These are phyloP conservation scores for Vittaforma corneae DNA, from an alignment of 371 early-diverging fungal species.

Conservation along the genomic window DNA sequence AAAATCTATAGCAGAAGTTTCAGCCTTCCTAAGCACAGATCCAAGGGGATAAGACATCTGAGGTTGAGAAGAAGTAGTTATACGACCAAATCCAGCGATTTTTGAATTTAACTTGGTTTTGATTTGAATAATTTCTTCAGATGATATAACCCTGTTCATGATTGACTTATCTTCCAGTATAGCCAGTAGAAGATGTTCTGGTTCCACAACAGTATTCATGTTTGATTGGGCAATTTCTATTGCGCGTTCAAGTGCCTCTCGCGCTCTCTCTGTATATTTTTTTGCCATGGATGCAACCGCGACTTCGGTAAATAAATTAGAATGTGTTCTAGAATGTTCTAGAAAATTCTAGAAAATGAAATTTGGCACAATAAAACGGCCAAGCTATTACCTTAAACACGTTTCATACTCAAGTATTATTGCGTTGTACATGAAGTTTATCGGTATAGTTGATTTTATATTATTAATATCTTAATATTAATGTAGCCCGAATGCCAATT, in stretches of 20 bases:
- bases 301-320: slow-evolving; percentile 8
- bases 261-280: slow-evolving; percentile 35
- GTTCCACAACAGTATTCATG: slow-evolving; percentile 35
- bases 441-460: too few relatives aligned
- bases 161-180: slow-evolving; percentile 29
- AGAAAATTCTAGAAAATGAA: slow-evolving; percentile 20
- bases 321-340: slow-evolving; percentile 19
- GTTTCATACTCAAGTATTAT: too few relatives aligned
- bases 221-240: slow-evolving; percentile 34
- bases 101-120: slow-evolving; percentile 14
- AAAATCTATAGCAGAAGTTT: slow-evolving; percentile 8
- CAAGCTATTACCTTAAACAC: too few relatives aligned
- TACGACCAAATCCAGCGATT: slow-evolving; percentile 29
- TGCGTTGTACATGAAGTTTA: too few relatives aligned
- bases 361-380: slow-evolving; percentile 4
- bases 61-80: slow-evolving; percentile 13
- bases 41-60: slow-evolving; percentile 6
- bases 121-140: slow-evolving; percentile 22
- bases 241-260: slow-evolving; percentile 23
- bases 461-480: too few relatives aligned
- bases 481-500: too few relatives aligned
- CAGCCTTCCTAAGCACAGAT: slow-evolving; percentile 20
- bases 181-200: slow-evolving; percentile 42
- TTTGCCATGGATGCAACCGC: slow-evolving; percentile 13
- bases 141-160: slow-evolving; percentile 14